Base-by-base conservation (phyloP, 2,329 filamentous ascomycete species). In the Sporothrix euskadiensis region DNA sequence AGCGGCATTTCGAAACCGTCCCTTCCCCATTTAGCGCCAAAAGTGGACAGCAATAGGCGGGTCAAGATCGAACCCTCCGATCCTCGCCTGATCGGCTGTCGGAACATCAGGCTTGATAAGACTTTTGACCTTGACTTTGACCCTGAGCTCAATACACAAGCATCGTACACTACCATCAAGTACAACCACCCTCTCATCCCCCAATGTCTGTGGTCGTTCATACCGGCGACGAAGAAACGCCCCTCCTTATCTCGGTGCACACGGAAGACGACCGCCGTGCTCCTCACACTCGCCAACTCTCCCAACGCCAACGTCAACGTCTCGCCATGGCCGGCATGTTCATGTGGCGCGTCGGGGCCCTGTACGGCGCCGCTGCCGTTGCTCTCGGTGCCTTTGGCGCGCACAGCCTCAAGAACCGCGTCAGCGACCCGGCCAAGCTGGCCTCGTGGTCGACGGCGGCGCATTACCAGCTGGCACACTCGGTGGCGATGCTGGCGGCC, bases 381-480 rank as follows among this genome's bases (percentile, higher is more conserved):
- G 83, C 83, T 19, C 80, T 91, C 72, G 90, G 90, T 44, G 90
- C 90, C 0, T 92, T 92, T 80, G 90, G 90, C 49, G 89, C 89
- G 14, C 90, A 92, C 79, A 89, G 89, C 12, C 83, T 92, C 56
- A 91, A 90, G 82, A 85, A 85, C 74, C 83, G 83, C 76, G 88
- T 91, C 78, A 78, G 85, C 10, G 89, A 91, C 76, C 89, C 89
- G 3, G 80, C 83, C 14, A 85, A 85, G 74, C 80, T 91, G 56
- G 86, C 88, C 6, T 90, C 84, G 79, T 92, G 88, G 86, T 80
- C 81, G 12, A 92, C 89, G 0, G 90, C 89, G 1, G 89, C 90
- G 2, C 89, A 92, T 56, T 92, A 92, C 77, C 89, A 91, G 89
- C 84, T 92, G 63, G 81, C 90, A 66, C 90, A 92, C 82, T 88